Evolutionary conservation across 225 moss, liverwort and hornwort genomes (phyloP).

Genomic region (Takakia lepidozioides): DNA sequence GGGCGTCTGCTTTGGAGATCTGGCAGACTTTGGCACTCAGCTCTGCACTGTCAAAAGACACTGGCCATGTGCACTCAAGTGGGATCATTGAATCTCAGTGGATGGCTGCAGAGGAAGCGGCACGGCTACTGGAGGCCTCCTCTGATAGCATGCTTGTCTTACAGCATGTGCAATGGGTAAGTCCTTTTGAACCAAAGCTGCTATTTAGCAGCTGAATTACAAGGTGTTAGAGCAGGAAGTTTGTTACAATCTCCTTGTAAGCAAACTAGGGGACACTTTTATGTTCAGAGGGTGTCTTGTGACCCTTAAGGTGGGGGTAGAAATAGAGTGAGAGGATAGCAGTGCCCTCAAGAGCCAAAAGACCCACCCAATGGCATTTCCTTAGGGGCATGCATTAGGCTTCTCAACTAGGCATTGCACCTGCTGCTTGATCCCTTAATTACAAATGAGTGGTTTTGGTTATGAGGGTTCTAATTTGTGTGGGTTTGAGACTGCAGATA

Average conservation of each 20-base stretch:
- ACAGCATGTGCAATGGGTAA: slow-evolving; percentile 79
- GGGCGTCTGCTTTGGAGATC: slow-evolving; percentile 71
- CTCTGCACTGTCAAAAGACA: slow-evolving; percentile 1
- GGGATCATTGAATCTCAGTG: slow-evolving; percentile 13
- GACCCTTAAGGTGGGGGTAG: too few relatives aligned
- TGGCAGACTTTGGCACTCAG: slow-evolving; percentile 74
- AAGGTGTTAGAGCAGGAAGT: background rate
- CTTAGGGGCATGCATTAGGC: too few relatives aligned
- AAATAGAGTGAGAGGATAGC: too few relatives aligned
- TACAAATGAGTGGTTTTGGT: too few relatives aligned
- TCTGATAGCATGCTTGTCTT: slow-evolving; percentile 84
- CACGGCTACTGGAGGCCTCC: slow-evolving; percentile 87
- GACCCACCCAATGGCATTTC: too few relatives aligned
- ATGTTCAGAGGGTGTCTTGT: too few relatives aligned
- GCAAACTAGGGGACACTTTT: too few relatives aligned
- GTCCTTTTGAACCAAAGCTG: slow-evolving; percentile 10
- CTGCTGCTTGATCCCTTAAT: too few relatives aligned
- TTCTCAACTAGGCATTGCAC: too few relatives aligned
- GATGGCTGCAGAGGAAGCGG: slow-evolving; percentile 59
- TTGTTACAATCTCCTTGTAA: too few relatives aligned
- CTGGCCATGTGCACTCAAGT: background rate
- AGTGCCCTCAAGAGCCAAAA: too few relatives aligned
- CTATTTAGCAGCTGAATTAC: background rate
- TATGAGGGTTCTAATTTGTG: too few relatives aligned
- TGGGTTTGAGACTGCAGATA: slow-evolving; percentile 62